A percentile compares a stretch with the other conserved stretches of the same genome.
phyloP scores from a whole-genome alignment of 495 filamentous ascomycete genomes.

The Podospora pseudoanserina region DNA sequence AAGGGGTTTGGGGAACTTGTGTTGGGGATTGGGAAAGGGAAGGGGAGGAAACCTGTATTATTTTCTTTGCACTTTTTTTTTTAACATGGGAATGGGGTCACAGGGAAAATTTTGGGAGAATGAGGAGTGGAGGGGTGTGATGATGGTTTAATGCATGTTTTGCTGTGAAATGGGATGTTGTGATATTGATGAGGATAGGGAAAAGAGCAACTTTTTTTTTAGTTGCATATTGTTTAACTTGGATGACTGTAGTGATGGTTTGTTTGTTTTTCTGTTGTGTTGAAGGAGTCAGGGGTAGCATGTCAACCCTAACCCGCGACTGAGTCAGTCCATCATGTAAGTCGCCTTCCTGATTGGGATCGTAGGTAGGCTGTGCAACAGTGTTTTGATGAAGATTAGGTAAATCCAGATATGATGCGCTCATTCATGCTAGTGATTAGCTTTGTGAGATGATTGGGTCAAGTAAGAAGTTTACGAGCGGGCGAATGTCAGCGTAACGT shows the following conservation, averaged over 20 bases:
- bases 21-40: too few species aligned
- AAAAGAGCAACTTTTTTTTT: background rate
- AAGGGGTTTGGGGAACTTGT: background rate
- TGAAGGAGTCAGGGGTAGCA: background rate
- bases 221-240: background rate
- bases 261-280: background rate
- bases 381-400: background rate
- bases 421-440: background rate
- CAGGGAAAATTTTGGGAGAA: background rate
- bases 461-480: background rate
- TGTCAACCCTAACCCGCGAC: background rate
- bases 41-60: background rate
- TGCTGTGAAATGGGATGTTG: background rate
- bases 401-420: background rate
- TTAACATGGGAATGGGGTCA: background rate
- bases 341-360: background rate
- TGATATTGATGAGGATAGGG: background rate
- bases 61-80: background rate
- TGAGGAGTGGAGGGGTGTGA: background rate
- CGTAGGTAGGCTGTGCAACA: background rate
- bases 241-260: background rate
- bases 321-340: background rate
- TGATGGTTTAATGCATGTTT: background rate
- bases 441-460: background rate
- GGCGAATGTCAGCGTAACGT: background rate